These are phyloP conservation scores for Amylostereum areolatum DNA, from an alignment of 1,284 basidiomycete species.

Conservation along the genomic window DNA sequence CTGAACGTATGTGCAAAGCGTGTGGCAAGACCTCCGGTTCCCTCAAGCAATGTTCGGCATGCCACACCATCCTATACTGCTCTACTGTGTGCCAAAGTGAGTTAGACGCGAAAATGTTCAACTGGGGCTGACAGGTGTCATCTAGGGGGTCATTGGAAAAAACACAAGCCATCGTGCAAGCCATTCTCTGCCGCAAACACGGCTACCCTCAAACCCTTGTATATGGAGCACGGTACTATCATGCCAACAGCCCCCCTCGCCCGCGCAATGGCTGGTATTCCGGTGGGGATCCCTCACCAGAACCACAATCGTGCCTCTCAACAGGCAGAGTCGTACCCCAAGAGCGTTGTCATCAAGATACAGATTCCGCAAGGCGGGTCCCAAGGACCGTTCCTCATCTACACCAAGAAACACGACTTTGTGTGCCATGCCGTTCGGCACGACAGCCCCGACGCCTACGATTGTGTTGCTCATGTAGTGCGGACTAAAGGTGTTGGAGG, in stretches of 20 bases:
- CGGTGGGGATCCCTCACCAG: slow-evolving; percentile 14
- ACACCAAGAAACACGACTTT: slow-evolving; percentile 47
- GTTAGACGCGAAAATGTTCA: slow-evolving; percentile 13
- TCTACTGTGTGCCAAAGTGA: slow-evolving; percentile 47
- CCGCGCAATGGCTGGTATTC: slow-evolving; percentile 28
- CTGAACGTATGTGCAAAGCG: slow-evolving; percentile 35
- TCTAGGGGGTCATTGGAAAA: slow-evolving; percentile 39
- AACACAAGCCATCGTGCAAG: slow-evolving; percentile 41
- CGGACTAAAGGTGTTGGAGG: slow-evolving; percentile 34
- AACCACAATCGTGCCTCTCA: slow-evolving; percentile 20
- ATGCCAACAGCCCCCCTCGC: slow-evolving; percentile 27
- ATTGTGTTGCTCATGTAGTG: slow-evolving; percentile 31
- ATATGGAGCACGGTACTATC: slow-evolving; percentile 20
- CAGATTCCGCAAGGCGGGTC: slow-evolving; percentile 31
- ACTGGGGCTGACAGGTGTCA: neutral
- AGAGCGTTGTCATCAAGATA: slow-evolving; percentile 47
- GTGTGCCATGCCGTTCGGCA: slow-evolving; percentile 31
- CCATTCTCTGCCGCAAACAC: slow-evolving; percentile 36
- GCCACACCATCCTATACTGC: slow-evolving; percentile 7
- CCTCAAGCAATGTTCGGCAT: slow-evolving; percentile 37
- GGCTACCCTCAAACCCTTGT: slow-evolving; percentile 40
- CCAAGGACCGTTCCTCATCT: slow-evolving; percentile 32
- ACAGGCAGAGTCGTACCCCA: slow-evolving; percentile 22
- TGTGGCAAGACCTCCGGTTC: slow-evolving; percentile 23
- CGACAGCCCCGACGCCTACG: slow-evolving; percentile 33